Conservation (phyloP, 108 stramenopile species). For the Nitzschia inconspicua region DNA sequence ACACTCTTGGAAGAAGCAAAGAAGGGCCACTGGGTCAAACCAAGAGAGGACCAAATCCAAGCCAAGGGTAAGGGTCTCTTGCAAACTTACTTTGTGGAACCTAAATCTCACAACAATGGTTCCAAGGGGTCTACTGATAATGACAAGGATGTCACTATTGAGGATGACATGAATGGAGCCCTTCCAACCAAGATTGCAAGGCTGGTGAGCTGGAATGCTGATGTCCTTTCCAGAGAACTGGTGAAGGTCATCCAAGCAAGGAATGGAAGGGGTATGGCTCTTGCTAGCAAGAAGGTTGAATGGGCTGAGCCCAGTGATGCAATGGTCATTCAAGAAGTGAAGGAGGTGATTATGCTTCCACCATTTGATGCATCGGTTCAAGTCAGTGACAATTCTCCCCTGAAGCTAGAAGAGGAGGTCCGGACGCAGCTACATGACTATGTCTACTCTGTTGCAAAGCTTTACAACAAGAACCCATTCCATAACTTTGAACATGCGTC, state of each 20-base stretch:
- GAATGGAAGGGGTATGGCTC: too few relatives aligned
- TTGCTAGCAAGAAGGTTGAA: too few relatives aligned
- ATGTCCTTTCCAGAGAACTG: constrained; percentile 4
- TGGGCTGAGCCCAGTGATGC: too few relatives aligned
- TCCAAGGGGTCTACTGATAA: too few relatives aligned
- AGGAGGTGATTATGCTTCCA: too few relatives aligned
- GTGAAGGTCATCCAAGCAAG: too few relatives aligned
- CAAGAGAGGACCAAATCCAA: neutral
- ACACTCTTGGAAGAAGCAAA: constrained; percentile 2
- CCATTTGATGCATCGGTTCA: too few relatives aligned
- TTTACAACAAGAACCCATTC: constrained; percentile 39
- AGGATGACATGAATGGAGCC: too few relatives aligned
- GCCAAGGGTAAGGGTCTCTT: constrained; percentile 12
- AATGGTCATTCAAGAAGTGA: too few relatives aligned
- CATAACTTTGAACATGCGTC: constrained; percentile 67
- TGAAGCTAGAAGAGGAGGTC: neutral
- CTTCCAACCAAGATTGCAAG: constrained; percentile 5
- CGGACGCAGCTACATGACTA: neutral
- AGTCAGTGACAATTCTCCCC: too few relatives aligned
- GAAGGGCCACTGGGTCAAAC: neutral
- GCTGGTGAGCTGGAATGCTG: constrained; percentile 12
- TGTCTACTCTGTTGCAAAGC: neutral
- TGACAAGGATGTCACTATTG: too few relatives aligned
- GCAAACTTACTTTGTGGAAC: constrained; percentile 12
- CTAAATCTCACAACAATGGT: too few relatives aligned